phyloP scores from a whole-genome alignment of 2,329 filamentous ascomycete species.

The Arthrobotrys iridis region DNA sequence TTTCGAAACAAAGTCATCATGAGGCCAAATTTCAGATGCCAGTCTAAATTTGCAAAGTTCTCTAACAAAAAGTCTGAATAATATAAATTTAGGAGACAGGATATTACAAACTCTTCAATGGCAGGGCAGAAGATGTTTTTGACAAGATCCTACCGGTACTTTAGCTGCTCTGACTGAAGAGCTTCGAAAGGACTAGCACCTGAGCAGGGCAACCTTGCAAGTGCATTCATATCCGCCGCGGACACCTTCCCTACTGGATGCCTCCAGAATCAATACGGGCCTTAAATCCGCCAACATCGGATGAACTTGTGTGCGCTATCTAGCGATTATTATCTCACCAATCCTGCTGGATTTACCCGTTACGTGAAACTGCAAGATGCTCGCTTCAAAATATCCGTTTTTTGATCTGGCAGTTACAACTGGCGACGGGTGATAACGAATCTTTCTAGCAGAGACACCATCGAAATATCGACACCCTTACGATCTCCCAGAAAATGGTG shows the following conservation, averaged over 20 bases:
- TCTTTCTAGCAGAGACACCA: neutral
- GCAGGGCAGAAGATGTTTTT: constrained; percentile 3
- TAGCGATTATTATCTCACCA: constrained; percentile 26
- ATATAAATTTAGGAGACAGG: neutral
- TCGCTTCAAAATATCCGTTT: constrained; percentile 6
- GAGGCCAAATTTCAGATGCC: neutral
- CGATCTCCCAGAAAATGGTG: neutral
- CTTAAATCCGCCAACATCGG: constrained; percentile 55
- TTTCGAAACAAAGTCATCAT: constrained; percentile 1
- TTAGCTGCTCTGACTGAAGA: neutral
- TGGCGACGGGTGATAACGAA: constrained; percentile 3
- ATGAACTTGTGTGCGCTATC: constrained; percentile 44
- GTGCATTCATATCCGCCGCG: constrained; percentile 20
- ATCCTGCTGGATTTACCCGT: constrained; percentile 33
- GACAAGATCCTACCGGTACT: constrained; percentile 11
- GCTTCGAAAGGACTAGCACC: constrained; percentile 1
- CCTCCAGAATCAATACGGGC: constrained; percentile 1
- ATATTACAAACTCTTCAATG: neutral
- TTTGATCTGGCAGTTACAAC: constrained; percentile 6
- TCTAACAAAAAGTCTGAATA: neutral
- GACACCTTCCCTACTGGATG: constrained; percentile 30
- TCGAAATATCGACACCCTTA: neutral
- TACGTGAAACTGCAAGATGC: constrained; percentile 4
- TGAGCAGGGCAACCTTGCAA: constrained; percentile 9
- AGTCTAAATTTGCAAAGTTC: neutral